These are phyloP conservation scores for Collybiopsis luxurians DNA, from an alignment of 768 basidiomycete species.

Conservation along the genomic window DNA sequence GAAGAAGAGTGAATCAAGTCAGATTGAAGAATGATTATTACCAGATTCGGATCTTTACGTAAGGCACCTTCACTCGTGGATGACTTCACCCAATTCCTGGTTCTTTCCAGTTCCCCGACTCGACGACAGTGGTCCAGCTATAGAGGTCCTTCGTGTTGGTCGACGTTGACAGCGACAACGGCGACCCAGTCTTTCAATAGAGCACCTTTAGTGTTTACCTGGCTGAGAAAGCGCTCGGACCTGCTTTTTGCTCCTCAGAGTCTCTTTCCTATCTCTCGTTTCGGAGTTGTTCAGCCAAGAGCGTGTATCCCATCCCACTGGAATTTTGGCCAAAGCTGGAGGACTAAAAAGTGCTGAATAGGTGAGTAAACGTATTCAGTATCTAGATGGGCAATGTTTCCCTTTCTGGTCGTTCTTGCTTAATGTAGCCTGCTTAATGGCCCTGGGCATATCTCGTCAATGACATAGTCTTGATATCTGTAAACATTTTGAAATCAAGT, in stretches of 20 bases:
- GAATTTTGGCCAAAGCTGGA: too few species aligned
- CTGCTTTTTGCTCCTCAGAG: background rate
- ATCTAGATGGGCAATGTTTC: background rate
- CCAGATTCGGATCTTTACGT: conserved; percentile 1
- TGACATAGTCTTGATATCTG: too few species aligned
- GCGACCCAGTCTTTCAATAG: too few species aligned
- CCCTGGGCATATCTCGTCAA: background rate
- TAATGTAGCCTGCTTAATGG: background rate
- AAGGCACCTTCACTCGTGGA: background rate
- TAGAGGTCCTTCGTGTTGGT: too few species aligned
- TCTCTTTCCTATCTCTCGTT: background rate
- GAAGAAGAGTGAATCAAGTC: too few species aligned
- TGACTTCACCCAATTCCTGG: too few species aligned
- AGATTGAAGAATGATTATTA: background rate
- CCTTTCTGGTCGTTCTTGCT: conserved; percentile 7
- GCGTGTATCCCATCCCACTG: too few species aligned
- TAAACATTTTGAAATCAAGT: background rate
- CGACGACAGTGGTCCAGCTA: too few species aligned
- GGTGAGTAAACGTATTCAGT: background rate
- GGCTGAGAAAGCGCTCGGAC: too few species aligned
- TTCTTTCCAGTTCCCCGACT: too few species aligned
- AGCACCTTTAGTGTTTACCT: too few species aligned
- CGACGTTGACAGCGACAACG: background rate
- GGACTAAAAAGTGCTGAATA: background rate
- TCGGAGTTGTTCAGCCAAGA: background rate